Base-by-base conservation (phyloP, 441 rosid species). In the Flueggea neowawraea region DNA sequence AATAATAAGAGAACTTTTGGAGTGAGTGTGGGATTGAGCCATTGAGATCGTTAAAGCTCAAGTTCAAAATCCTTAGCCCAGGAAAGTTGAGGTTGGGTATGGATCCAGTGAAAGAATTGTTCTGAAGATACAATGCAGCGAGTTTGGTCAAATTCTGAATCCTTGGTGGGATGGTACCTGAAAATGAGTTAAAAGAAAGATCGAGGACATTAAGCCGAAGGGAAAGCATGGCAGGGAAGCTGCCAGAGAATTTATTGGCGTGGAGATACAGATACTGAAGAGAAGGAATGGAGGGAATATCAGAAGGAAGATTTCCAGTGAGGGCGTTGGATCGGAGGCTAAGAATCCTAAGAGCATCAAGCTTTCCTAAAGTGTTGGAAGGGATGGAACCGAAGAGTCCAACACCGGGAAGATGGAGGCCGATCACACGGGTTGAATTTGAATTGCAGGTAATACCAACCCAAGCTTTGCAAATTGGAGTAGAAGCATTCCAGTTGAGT, bases 281-380 rank as follows among this genome's bases (percentile, higher is more conserved):
- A 9, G 72, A 69, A 31, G 86, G 84, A 22, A 92, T 73, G 14
- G 87, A 85, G 9, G 88, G 62, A 68, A 89, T 69, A 62, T 92
- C 98, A 33, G 82, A 61, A 43, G 98, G 98, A 78, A 92, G 66
- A 69, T 66, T 66, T 48, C 90, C 95, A 64, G 69, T 70, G 61
- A 92, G 84, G 32, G 82, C 74, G 56, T 92, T 92, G 5, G 93
- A 80, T 12, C 91, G 88, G 51, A 92, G 89, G 75, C 96, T 89
- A 2, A 92, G 85, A 48, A 89, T 85, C 56, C 84, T 74, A 64
- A 92, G 91, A 36, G 82, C 80, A 60, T 61, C 71, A 43, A 92
- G 84, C 31, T 65, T 73, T 8, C 93, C 93, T 3, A 92, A 47
- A 0, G 96, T 83, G 76, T 80, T 72, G 47, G 73, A 17, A 8